Percentiles rank a stretch among this genome's conserved stretches.
Evolutionary conservation across 306 rosid genomes (phyloP).

Genomic region (Cicer pinnatifidum): DNA sequence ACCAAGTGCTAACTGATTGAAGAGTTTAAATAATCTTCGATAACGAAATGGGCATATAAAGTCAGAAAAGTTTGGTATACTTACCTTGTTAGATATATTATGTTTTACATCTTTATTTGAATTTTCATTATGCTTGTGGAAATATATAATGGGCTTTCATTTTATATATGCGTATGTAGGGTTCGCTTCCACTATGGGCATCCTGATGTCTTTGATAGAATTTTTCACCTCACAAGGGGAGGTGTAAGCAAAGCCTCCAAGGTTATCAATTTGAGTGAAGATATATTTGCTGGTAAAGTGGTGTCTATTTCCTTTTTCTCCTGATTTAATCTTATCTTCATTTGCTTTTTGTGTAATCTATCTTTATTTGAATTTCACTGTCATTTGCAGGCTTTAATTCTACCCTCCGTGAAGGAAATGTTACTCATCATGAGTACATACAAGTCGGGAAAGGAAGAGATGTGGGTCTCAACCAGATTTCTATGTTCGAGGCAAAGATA

Average conservation of each 20-base stretch:
- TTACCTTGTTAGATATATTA: conserved; percentile 11
- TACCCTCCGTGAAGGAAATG: conserved; percentile 96
- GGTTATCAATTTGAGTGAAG: conserved; percentile 98
- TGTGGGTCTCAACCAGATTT: conserved; percentile 98
- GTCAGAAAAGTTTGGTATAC: not conserved
- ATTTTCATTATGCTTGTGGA: conserved; percentile 17
- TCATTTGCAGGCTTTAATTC: conserved; percentile 82
- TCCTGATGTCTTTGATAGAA: conserved; percentile 95
- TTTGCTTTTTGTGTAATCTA: not conserved
- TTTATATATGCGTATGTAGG: conserved; percentile 55
- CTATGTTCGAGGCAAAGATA: conserved; percentile 96
- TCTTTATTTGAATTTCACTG: conserved; percentile 29
- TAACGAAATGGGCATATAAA: not conserved
- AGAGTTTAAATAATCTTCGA: not conserved
- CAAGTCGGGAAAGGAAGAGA: conserved; percentile 99
- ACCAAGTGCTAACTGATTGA: conserved; percentile 30
- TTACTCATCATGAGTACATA: conserved; percentile 97
- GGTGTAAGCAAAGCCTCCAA: conserved; percentile 97
- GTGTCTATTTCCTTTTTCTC: conserved; percentile 8
- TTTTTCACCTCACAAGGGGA: conserved; percentile 95
- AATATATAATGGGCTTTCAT: conserved; percentile 17
- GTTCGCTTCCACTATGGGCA: conserved; percentile 99
- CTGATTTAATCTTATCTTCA: conserved; percentile 6
- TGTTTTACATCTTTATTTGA: conserved; percentile 1
- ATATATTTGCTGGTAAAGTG: conserved; percentile 90